Base-by-base conservation (phyloP, 345 rosid genomes). In the Durio zibethinus region DNA sequence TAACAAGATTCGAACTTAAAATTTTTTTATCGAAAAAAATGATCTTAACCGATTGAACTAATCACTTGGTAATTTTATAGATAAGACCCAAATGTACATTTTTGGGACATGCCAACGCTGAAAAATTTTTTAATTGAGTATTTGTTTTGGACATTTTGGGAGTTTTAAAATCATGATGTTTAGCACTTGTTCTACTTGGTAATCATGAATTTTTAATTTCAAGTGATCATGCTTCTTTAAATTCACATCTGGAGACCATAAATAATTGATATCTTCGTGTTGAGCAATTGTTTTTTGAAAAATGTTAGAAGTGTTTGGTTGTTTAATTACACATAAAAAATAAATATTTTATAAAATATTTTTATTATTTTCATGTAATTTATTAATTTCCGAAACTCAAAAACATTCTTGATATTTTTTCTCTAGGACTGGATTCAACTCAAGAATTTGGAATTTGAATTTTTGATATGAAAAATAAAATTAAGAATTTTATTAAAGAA, bases 211-310 rank as follows among this genome's bases (percentile, higher is more conserved):
- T 61, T 62, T 62, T 42, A 16, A 31, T 42, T 33, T 15, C 33
- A 62, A 31, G 72, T 61, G 53, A 80, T 80, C 64, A 75, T 75
- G 72, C 25, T 52, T 35, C 52, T 52, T 65, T 62, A 31, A 56
- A 31, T 61, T 29, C 18, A 29, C 9, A 50, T 64, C 36, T 7
- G 2, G 29, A 16, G 5, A 76, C 25, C 18, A 29, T 21, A 21
- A 33, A n/a, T n/a, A 6, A 60, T 29, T 12, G 20, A 60, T 1
- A 60, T 60, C 14, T 54, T 20, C 2, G 9, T n/a, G 12, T 54
- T n/a, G 60, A 21, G 60, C 21, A 7, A 54, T 7, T 54, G 10
- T n/a, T 3, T 9, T 23, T 56, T 23, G 31, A 56, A 23, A 54
- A 23, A 23, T 56, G 12, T 9, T 9, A 9, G 2, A 53, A 15